Evolutionary conservation across 1,284 basidiomycete species (phyloP).

Genomic region (Albatrellus sp.): DNA sequence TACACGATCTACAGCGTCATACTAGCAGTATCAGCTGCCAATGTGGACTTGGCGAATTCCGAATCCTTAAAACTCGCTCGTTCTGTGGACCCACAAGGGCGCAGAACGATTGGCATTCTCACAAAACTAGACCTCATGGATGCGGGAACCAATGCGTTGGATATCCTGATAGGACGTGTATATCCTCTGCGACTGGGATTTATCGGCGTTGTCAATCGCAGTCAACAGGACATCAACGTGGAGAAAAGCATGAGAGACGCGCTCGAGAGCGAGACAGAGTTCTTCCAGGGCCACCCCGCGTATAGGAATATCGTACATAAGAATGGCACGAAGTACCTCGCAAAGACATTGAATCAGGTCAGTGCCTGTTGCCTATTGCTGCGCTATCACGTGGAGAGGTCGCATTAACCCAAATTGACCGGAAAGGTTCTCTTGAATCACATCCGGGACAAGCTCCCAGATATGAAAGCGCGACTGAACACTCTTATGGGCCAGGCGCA

Average conservation of each 20-base stretch:
- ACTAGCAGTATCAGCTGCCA: conserved; percentile 91
- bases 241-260: conserved; percentile 84
- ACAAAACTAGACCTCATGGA: conserved; percentile 99
- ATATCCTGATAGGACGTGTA: conserved; percentile 90
- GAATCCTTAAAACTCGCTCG: conserved; percentile 95
- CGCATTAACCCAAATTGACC: neutral
- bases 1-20: conserved; percentile 57
- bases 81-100: conserved; percentile 88
- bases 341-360: conserved; percentile 90
- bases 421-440: conserved; percentile 88
- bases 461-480: conserved; percentile 98
- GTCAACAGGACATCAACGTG: conserved; percentile 94
- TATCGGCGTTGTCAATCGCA: conserved; percentile 94
- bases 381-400: neutral
- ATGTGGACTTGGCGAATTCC: conserved; percentile 97
- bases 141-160: conserved; percentile 93
- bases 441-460: conserved; percentile 96
- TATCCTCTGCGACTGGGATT: conserved; percentile 98
- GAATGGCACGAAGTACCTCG: conserved; percentile 92
- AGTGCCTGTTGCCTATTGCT: conserved; percentile 12
- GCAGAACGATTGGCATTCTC: conserved; percentile 91
- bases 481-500: conserved; percentile 99
- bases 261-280: conserved; percentile 78
- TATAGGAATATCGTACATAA: conserved; percentile 96
- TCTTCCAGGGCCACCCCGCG: conserved; percentile 82